Conservation (phyloP, 495 filamentous ascomycete species). For the Aspergillus coremiiformis region DNA sequence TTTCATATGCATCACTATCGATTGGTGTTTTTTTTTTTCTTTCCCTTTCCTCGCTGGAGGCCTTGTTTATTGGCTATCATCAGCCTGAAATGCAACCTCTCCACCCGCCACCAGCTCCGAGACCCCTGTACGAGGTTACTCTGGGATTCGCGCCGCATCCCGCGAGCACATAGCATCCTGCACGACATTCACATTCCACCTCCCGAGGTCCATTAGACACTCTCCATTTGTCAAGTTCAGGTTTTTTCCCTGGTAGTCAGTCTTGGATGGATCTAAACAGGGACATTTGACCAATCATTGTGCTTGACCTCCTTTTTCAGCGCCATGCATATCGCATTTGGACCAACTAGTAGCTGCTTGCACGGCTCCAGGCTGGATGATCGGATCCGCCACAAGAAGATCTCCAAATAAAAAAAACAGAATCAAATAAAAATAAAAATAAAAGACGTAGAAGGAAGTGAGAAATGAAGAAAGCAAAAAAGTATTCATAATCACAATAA, state of each 20-base stretch:
- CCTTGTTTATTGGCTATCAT: neutral
- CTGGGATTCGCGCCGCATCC: slow-evolving; percentile 20
- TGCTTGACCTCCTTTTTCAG: slow-evolving; percentile 12
- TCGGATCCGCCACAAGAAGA: slow-evolving; percentile 18
- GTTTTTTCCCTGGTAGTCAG: neutral
- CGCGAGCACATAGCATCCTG: slow-evolving; percentile 16
- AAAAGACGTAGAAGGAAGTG: too few relatives aligned
- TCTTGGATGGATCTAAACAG: slow-evolving; percentile 8
- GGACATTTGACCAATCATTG: slow-evolving; percentile 11
- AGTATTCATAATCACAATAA: slow-evolving; percentile 2
- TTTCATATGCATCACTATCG: neutral
- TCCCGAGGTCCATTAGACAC: slow-evolving; percentile 3
- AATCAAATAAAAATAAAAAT: slow-evolving; percentile 1
- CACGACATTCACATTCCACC: slow-evolving; percentile 18
- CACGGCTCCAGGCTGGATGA: slow-evolving; percentile 17
- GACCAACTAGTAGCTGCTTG: slow-evolving; percentile 24
- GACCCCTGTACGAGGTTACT: slow-evolving; percentile 19
- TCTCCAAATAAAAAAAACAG: neutral
- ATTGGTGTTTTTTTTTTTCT: too few relatives aligned
- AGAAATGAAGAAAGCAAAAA: slow-evolving; percentile 1
- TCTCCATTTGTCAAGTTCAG: slow-evolving; percentile 2
- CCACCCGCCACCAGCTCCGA: neutral
- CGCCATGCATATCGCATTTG: slow-evolving; percentile 14
- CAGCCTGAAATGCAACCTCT: slow-evolving; percentile 19
- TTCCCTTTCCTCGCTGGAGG: neutral